Conservation (phyloP, 768 basidiomycete genomes). For the Porphyrellus cyaneotinctus region DNA sequence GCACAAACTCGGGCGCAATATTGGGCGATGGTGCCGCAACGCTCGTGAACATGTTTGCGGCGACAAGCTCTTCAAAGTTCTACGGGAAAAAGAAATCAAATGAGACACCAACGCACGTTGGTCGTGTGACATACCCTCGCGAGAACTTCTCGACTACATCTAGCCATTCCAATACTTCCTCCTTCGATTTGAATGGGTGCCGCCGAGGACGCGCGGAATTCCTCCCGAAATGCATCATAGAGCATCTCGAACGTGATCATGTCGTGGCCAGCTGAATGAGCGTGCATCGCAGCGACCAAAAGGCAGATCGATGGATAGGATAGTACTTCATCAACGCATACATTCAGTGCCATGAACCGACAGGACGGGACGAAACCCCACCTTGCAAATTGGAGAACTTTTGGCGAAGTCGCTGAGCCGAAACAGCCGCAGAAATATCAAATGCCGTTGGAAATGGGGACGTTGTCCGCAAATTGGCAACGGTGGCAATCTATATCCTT, state of each 20-base stretch:
- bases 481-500: conserved; percentile 37
- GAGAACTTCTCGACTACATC: conserved; percentile 60
- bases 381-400: conserved; percentile 52
- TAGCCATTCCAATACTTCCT: conserved; percentile 71
- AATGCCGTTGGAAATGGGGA: conserved; percentile 52
- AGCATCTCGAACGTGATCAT: conserved; percentile 91
- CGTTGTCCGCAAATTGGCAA: conserved; percentile 43
- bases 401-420: conserved; percentile 54
- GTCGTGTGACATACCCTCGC: conserved; percentile 50
- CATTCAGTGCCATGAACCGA: neutral
- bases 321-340: conserved; percentile 44
- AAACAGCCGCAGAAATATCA: conserved; percentile 40
- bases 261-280: conserved; percentile 69
- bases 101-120: conserved; percentile 1
- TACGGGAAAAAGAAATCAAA: conserved; percentile 27
- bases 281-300: conserved; percentile 80
- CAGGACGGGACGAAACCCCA: conserved; percentile 29
- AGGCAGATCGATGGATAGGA: conserved; percentile 79
- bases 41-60: conserved; percentile 52
- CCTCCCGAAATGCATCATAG: conserved; percentile 70
- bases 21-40: conserved; percentile 45
- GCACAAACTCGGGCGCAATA: conserved; percentile 65
- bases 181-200: conserved; percentile 75
- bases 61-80: conserved; percentile 74
- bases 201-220: conserved; percentile 64